Percentiles rank a stretch among this genome's conserved stretches.
Conservation (phyloP, 2,329 filamentous ascomycete genomes). For the Tolypocladium ophioglossoides region DNA sequence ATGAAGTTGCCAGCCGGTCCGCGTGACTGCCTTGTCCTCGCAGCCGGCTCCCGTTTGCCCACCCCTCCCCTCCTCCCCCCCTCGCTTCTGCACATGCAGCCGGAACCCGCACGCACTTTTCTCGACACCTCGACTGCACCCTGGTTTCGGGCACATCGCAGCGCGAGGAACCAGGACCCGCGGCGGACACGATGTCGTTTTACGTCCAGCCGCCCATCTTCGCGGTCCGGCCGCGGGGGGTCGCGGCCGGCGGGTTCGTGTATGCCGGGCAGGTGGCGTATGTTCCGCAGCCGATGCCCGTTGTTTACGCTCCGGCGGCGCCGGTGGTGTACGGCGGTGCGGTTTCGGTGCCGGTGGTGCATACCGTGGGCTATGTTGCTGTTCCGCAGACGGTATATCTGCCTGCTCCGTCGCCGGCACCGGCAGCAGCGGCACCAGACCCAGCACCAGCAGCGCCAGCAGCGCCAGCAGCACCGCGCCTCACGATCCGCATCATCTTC, state of each 20-base stretch:
- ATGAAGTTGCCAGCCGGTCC: not conserved
- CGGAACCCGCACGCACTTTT: not conserved
- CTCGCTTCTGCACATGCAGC: not conserved
- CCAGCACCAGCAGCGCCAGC: not conserved
- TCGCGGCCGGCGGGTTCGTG: not conserved
- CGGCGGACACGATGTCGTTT: constrained; percentile 10
- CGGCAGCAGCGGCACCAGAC: not conserved
- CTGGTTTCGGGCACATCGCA: too few species aligned
- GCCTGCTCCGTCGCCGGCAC: not conserved
- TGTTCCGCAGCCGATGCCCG: not conserved
- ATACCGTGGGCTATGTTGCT: not conserved
- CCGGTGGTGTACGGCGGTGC: too few species aligned
- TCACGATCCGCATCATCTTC: constrained; percentile 2
- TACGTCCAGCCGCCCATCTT: constrained; percentile 16
- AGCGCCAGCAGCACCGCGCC: not conserved
- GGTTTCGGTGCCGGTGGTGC: too few species aligned
- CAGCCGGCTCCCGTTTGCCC: not conserved
- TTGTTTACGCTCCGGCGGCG: not conserved
- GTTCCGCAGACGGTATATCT: not conserved
- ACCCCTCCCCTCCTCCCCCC: not conserved
- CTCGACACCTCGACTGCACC: too few species aligned
- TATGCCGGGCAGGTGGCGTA: not conserved
- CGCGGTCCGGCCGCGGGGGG: not conserved
- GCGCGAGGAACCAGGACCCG: not conserved
- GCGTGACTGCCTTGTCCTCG: not conserved